These are phyloP conservation scores for Knufia petricola DNA, from an alignment of 2,329 filamentous ascomycete species.

Conservation along the genomic window DNA sequence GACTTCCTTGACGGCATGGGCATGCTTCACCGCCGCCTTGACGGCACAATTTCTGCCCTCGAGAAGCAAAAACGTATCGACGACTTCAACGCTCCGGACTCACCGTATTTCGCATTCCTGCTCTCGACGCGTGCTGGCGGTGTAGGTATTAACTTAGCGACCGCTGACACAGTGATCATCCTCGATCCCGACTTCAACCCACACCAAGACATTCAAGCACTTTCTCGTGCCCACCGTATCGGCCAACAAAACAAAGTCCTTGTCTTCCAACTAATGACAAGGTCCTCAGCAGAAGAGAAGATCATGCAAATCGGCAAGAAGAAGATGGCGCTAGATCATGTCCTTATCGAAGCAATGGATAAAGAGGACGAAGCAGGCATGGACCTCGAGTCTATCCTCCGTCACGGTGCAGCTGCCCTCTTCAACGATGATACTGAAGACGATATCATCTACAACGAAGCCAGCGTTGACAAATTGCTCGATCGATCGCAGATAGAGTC, in stretches of 20 bases:
- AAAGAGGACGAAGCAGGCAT: conserved; percentile 66
- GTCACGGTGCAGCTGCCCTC: conserved; percentile 75
- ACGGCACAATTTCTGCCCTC: conserved; percentile 69
- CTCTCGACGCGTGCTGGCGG: conserved; percentile 90
- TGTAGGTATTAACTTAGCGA: conserved; percentile 94
- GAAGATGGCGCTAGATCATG: conserved; percentile 92
- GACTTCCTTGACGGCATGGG: conserved; percentile 76
- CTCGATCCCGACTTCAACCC: conserved; percentile 96
- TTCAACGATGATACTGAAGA: conserved; percentile 64
- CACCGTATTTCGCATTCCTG: conserved; percentile 77
- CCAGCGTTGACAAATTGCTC: conserved; percentile 80
- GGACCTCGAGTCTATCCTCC: conserved; percentile 79
- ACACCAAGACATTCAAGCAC: conserved; percentile 91
- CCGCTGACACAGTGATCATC: conserved; percentile 95
- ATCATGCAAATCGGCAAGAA: conserved; percentile 92
- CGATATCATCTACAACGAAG: conserved; percentile 71
- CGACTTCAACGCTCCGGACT: conserved; percentile 78
- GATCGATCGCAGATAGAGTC: conserved; percentile 75
- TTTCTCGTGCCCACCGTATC: conserved; percentile 90
- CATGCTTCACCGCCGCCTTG: conserved; percentile 66
- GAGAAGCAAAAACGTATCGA: conserved; percentile 95
- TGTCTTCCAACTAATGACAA: conserved; percentile 89
- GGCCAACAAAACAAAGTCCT: conserved; percentile 93
- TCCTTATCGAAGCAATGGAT: conserved; percentile 86
- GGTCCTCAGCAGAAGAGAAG: conserved; percentile 81